A percentile compares a stretch with the other conserved stretches of the same genome.
These are phyloP conservation scores for Phialophora chinensis DNA, from an alignment of 2,329 filamentous ascomycete species.

Conservation along the genomic window DNA sequence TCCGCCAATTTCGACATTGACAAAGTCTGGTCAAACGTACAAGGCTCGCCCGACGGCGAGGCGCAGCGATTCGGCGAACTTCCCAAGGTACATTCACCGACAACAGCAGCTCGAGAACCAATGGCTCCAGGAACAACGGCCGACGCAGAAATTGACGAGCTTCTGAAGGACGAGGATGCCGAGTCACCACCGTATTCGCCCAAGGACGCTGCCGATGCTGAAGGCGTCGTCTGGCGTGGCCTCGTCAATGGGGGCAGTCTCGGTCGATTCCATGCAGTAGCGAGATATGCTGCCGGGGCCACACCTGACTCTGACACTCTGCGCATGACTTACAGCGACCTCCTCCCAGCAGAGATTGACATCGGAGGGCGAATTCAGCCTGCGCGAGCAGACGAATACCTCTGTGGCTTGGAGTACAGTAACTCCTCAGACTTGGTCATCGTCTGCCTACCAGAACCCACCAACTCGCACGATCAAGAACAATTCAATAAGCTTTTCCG, in stretches of 20 bases:
- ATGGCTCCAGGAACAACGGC: slow-evolving; percentile 61
- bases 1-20: slow-evolving; percentile 79
- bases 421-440: slow-evolving; percentile 83
- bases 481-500: slow-evolving; percentile 80
- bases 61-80: slow-evolving; percentile 51
- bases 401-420: slow-evolving; percentile 84
- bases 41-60: slow-evolving; percentile 52
- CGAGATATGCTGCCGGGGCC: slow-evolving; percentile 82
- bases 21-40: slow-evolving; percentile 80
- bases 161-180: slow-evolving; percentile 81
- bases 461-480: slow-evolving; percentile 52
- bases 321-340: slow-evolving; percentile 67
- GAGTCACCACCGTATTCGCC: slow-evolving; percentile 85
- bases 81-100: slow-evolving; percentile 50
- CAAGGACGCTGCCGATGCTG: slow-evolving; percentile 72
- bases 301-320: slow-evolving; percentile 52
- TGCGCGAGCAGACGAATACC: slow-evolving; percentile 84
- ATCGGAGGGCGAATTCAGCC: slow-evolving; percentile 76
- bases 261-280: slow-evolving; percentile 75
- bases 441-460: slow-evolving; percentile 68
- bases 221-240: slow-evolving; percentile 78
- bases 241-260: slow-evolving; percentile 77
- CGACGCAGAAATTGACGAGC: slow-evolving; percentile 87
- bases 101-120: slow-evolving; percentile 36
- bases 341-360: slow-evolving; percentile 71